phyloP scores from a whole-genome alignment of 140 eudicot species.

The Stevia rebaudiana region DNA sequence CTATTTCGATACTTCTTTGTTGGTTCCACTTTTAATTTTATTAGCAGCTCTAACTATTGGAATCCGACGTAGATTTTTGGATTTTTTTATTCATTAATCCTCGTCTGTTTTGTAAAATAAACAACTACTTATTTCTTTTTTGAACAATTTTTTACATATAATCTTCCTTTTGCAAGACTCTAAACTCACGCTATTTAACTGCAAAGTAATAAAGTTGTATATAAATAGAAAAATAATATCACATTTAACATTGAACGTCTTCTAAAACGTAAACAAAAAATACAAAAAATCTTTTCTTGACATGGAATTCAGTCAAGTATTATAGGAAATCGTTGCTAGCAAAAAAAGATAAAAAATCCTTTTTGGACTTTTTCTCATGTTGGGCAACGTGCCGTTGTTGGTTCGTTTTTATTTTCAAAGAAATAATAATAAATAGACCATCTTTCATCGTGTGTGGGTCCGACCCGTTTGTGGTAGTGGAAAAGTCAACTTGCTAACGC shows the following conservation, averaged over 20 bases:
- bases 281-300: no score
- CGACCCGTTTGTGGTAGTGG: conserved; percentile 20
- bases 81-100: conserved; percentile 6
- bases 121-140: not conserved
- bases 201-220: not conserved
- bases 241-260: not conserved
- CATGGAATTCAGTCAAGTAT: conserved; percentile 17
- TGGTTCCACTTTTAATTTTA: conserved; percentile 23
- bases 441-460: conserved; percentile 34
- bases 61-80: conserved; percentile 22
- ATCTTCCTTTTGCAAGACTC: no score
- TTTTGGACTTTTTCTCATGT: conserved; percentile 28
- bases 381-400: conserved; percentile 25
- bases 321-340: conserved; percentile 18
- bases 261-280: not conserved
- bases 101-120: not conserved
- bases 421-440: conserved; percentile 10
- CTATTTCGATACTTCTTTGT: conserved; percentile 13
- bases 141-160: no score
- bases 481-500: conserved; percentile 36
- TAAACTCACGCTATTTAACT: no score
- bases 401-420: conserved; percentile 13
- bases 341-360: not conserved
- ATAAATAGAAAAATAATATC: not conserved
- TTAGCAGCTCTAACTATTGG: conserved; percentile 24